A percentile compares a stretch with the other conserved stretches of the same genome.
Evolutionary conservation across 202 grass and related monocot species (phyloP).

Genomic region (Digitaria exilis): DNA sequence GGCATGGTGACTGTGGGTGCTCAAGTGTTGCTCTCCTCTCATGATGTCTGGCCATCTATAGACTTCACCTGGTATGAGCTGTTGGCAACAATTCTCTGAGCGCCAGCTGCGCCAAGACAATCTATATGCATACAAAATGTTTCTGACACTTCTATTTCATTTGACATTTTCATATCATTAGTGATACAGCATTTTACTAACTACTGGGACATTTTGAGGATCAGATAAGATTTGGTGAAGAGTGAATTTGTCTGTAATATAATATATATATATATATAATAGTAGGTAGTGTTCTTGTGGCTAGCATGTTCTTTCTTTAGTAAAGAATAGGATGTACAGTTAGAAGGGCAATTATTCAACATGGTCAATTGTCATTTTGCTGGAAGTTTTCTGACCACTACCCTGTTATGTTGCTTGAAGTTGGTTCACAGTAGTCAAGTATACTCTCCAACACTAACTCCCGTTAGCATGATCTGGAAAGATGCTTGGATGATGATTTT

Average conservation of each 20-base stretch:
- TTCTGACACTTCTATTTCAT: slow-evolving; percentile 1
- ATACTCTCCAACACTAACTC: slow-evolving; percentile 14
- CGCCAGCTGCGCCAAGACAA: neutral
- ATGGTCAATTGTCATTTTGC: slow-evolving; percentile 41
- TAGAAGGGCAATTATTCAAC: slow-evolving; percentile 31
- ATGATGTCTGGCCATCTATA: neutral
- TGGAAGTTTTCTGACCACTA: slow-evolving; percentile 32
- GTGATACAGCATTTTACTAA: neutral
- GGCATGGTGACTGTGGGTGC: neutral
- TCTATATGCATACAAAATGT: neutral
- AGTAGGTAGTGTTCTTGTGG: slow-evolving; percentile 42
- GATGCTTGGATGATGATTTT: slow-evolving; percentile 13
- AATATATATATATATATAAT: neutral
- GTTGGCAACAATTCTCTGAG: neutral
- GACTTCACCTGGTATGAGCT: slow-evolving; percentile 15
- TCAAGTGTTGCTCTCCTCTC: slow-evolving; percentile 11
- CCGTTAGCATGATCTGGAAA: slow-evolving; percentile 31
- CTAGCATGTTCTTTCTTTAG: slow-evolving; percentile 39
- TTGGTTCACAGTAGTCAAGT: slow-evolving; percentile 19
- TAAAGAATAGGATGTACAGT: slow-evolving; percentile 36
- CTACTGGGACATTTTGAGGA: slow-evolving; percentile 9
- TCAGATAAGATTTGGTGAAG: slow-evolving; percentile 36
- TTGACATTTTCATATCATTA: neutral
- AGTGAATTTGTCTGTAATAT: slow-evolving; percentile 27
- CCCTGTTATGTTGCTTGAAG: slow-evolving; percentile 32